Evolutionary conservation across 1,284 basidiomycete species (phyloP).

Genomic region (Trichosporon sp.): DNA sequence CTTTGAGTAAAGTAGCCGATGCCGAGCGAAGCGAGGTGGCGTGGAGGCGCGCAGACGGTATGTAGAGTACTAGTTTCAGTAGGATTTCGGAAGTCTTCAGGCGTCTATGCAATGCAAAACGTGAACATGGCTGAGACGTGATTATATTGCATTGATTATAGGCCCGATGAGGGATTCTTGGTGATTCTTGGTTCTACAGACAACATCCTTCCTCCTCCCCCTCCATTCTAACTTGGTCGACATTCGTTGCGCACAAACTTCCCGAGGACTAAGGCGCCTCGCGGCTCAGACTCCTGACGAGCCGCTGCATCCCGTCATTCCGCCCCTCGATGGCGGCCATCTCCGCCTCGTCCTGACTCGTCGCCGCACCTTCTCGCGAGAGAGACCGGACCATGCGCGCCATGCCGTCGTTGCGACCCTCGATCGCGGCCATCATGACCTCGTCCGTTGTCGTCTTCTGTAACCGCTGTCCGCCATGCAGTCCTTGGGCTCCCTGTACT

Average conservation of each 20-base stretch:
- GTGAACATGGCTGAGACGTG: background rate
- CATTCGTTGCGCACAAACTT: too few relatives aligned
- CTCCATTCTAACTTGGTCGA: background rate
- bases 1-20: conserved; percentile 7
- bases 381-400: background rate
- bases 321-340: conserved; percentile 30
- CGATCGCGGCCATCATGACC: conserved; percentile 16
- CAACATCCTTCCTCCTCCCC: background rate
- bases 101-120: background rate
- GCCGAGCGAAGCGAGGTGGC: background rate
- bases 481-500: too few relatives aligned
- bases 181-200: background rate
- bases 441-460: background rate
- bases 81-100: background rate
- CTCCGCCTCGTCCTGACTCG: background rate
- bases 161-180: background rate
- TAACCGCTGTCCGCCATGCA: background rate
- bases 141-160: background rate
- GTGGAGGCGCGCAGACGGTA: background rate
- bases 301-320: conserved; percentile 21
- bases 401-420: conserved; percentile 16
- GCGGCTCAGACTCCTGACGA: background rate
- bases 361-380: background rate
- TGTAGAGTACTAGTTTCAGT: too few relatives aligned
- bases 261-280: background rate